Evolutionary conservation across 2,329 filamentous ascomycete genomes (phyloP).

Genomic region (Pestalotiopsis sp.): DNA sequence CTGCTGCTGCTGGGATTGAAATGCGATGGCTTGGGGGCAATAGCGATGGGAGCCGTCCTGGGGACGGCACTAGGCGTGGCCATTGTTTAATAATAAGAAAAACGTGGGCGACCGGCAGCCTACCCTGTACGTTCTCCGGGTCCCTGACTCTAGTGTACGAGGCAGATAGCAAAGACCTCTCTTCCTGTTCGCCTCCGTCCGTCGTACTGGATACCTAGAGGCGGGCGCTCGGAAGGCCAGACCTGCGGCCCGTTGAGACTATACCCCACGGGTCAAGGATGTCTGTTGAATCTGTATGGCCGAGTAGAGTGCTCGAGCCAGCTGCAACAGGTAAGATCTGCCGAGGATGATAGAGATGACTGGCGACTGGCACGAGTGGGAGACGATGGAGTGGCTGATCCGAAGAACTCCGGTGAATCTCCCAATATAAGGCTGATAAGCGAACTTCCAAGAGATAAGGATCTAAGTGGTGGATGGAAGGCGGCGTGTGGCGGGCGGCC

Average conservation of each 20-base stretch:
- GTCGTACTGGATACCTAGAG: not conserved
- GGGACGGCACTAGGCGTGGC: conserved; percentile 54
- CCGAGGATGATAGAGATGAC: conserved; percentile 16
- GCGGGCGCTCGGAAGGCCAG: not conserved
- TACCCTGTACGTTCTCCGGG: not conserved
- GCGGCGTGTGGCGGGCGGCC: conserved; percentile 4
- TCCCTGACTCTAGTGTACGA: not conserved
- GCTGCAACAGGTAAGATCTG: conserved; percentile 17
- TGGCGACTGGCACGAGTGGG: conserved; percentile 15
- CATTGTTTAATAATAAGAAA: conserved; percentile 37
- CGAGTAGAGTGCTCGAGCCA: not conserved
- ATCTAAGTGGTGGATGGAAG: conserved; percentile 19
- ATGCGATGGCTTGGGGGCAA: conserved; percentile 60
- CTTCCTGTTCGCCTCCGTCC: not conserved
- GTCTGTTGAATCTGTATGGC: conserved; percentile 14
- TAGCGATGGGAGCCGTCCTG: conserved; percentile 65
- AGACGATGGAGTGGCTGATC: conserved; percentile 18
- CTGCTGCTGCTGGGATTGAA: conserved; percentile 32
- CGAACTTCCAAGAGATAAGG: conserved; percentile 21
- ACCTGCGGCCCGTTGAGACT: conserved; percentile 3
- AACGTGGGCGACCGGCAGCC: conserved; percentile 5
- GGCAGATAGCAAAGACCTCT: not conserved
- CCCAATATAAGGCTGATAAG: conserved; percentile 20
- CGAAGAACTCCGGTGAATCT: conserved; percentile 17
- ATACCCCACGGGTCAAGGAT: conserved; percentile 11